Evolutionary conservation across 345 rosid species (phyloP), one percentile per base, ranked within the genome.

Genomic region (Clausena lansium): DNA sequence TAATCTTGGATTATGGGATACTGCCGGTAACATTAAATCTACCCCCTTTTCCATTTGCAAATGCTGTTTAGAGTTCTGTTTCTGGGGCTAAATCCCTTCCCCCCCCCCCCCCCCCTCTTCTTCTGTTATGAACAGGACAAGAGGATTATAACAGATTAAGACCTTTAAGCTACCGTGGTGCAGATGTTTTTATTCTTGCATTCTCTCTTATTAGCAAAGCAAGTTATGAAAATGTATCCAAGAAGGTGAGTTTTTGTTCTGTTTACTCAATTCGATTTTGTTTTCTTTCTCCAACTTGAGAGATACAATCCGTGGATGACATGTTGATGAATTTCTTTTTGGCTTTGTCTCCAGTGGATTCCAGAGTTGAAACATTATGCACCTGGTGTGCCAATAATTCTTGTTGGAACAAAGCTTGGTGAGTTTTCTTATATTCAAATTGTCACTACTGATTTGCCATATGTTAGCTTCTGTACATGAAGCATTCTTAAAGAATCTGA

Each of bases 141-240:
- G 98, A 95, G 85, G 99, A 93, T 86, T 95, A 93, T 83, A 91
- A 93, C 82, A 87, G 97, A 81, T 81, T 93, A 77, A 90, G 99
- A 87, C 98, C 97, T 78, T 77, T 93, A 88, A 92, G 98, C 55
- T 93, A 95, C 58, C 97, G 97, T 59, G 99, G 97, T 38, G 99
- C 98, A 20, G 99, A 93, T 83, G 98, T 95, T 76, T 95, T 95
- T 86, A 90, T 95, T 24, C 91, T 95, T 83, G 97, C 97, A 19
- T 93, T 93, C 85, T 93, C 99, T 78, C 92, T 95, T 70, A 94
- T 95, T 83, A 95, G 98, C 93, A 95, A 94, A 87, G 99, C 99
- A 77, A 96, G 99, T 86, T 94, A 94, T 81, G 99, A 96, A 85
- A 96, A 96, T 78, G 93, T 94, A 55, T 89, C 97, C 78, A 96